These are phyloP conservation scores for Nitzschia putrida DNA, from an alignment of 108 stramenopile species.

Conservation along the genomic window DNA sequence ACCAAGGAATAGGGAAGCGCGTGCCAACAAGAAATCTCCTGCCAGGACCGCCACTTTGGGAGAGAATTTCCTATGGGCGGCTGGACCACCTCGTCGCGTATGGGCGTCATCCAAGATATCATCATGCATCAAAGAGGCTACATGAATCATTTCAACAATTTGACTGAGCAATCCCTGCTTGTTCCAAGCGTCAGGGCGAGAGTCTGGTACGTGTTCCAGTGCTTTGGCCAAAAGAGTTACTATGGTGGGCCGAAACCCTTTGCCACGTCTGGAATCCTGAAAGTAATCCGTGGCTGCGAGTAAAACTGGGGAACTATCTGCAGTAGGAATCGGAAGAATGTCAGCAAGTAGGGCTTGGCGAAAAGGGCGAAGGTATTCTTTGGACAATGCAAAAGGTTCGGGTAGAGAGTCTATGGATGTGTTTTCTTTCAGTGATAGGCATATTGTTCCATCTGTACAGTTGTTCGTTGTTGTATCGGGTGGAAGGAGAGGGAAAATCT, in stretches of 20 bases:
- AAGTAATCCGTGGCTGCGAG: constrained; percentile 97
- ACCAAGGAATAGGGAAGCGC: constrained; percentile 92
- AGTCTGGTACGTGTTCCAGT: constrained; percentile 53
- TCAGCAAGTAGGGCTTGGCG: too few species aligned
- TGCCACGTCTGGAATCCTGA: constrained; percentile 96
- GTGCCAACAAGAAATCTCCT: constrained; percentile 94
- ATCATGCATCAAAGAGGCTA: constrained; percentile 95
- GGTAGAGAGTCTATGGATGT: constrained; percentile 36
- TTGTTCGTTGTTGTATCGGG: too few species aligned
- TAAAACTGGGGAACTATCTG: constrained; percentile 53
- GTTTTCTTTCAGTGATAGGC: too few species aligned
- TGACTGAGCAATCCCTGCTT: constrained; percentile 92
- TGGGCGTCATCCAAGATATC: constrained; percentile 98
- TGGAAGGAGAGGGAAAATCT: too few species aligned
- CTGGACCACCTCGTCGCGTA: constrained; percentile 91
- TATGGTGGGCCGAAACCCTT: constrained; percentile 95
- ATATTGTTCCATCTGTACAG: too few species aligned
- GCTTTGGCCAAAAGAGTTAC: constrained; percentile 89
- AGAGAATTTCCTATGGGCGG: constrained; percentile 97
- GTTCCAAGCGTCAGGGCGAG: constrained; percentile 76
- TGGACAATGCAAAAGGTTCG: constrained; percentile 87
- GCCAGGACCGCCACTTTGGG: constrained; percentile 98
- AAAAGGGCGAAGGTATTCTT: constrained; percentile 86
- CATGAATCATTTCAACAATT: constrained; percentile 99
- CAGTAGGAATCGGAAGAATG: too few species aligned